Evolutionary conservation across 345 rosid genomes (phyloP).

Genomic region (Citrus australasica): DNA sequence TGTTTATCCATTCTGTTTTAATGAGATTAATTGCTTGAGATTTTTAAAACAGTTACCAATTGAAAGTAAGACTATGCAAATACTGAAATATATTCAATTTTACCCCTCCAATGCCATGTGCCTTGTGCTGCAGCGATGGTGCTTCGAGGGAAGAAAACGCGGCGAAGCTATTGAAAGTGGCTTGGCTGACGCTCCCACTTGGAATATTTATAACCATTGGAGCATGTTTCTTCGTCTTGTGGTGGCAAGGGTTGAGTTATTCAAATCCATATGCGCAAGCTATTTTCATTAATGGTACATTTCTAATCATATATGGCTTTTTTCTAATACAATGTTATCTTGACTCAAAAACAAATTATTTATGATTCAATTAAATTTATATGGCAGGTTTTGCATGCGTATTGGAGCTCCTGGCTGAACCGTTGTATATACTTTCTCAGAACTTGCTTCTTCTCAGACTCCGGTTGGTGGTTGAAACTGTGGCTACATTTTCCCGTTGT

Average conservation of each 20-base stretch:
- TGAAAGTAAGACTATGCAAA: not conserved
- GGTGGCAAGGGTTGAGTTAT: slow-evolving; percentile 78
- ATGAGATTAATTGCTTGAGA: no score
- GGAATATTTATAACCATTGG: slow-evolving; percentile 56
- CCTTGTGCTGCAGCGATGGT: slow-evolving; percentile 47
- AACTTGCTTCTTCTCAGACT: slow-evolving; percentile 64
- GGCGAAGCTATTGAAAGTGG: slow-evolving; percentile 63
- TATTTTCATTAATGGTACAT: slow-evolving; percentile 79
- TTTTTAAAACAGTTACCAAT: not conserved
- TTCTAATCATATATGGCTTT: not conserved
- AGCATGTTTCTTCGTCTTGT: slow-evolving; percentile 52
- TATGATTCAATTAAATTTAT: slow-evolving; percentile 1
- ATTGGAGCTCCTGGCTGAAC: slow-evolving; percentile 91
- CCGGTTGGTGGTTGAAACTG: slow-evolving; percentile 76
- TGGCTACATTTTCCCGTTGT: slow-evolving; percentile 78
- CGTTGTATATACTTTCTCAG: slow-evolving; percentile 83
- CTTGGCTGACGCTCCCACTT: slow-evolving; percentile 76
- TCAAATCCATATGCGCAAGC: slow-evolving; percentile 70
- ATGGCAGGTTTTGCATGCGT: slow-evolving; percentile 78
- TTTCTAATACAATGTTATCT: not conserved
- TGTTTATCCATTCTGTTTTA: not conserved
- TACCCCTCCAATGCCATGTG: not conserved
- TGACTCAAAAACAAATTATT: not conserved
- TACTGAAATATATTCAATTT: no score
- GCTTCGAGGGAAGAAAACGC: slow-evolving; percentile 37